Evolutionary conservation across 2,329 filamentous ascomycete genomes (phyloP).

Genomic region (Hansfordia pulvinata): DNA sequence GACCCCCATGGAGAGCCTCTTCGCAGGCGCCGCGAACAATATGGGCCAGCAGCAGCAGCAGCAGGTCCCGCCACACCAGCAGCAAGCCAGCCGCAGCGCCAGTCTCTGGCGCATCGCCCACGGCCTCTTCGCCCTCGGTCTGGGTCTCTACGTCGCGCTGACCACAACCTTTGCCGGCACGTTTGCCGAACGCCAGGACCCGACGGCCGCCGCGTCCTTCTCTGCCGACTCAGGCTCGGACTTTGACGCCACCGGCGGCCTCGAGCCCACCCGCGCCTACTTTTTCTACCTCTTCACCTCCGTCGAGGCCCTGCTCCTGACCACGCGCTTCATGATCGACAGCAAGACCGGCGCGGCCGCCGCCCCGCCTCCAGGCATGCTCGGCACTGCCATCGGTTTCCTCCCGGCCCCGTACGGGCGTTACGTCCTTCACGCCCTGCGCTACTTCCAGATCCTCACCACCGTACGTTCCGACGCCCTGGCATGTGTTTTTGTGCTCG

Average conservation of each 20-base stretch:
- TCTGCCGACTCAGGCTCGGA: too few relatives aligned
- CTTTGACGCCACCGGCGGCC: slow-evolving; percentile 8
- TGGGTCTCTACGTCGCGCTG: slow-evolving; percentile 58
- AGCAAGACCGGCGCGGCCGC: too few relatives aligned
- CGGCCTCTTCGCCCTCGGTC: slow-evolving; percentile 53
- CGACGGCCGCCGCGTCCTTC: slow-evolving; percentile 21
- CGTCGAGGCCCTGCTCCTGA: slow-evolving; percentile 59
- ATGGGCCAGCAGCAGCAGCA: slow-evolving; percentile 17
- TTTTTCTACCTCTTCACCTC: slow-evolving; percentile 78
- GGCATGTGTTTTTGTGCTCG: slow-evolving; percentile 64
- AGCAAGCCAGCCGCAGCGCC: slow-evolving; percentile 17
- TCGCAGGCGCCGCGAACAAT: slow-evolving; percentile 11
- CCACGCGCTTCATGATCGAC: slow-evolving; percentile 57
- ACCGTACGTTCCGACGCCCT: slow-evolving; percentile 63
- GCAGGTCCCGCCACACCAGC: slow-evolving; percentile 12
- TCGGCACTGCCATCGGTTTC: slow-evolving; percentile 50
- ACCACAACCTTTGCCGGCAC: slow-evolving; percentile 57
- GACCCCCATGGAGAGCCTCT: slow-evolving; percentile 12
- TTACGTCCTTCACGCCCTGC: slow-evolving; percentile 45
- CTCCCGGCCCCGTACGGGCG: slow-evolving; percentile 51
- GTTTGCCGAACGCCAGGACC: slow-evolving; percentile 40
- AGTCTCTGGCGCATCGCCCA: slow-evolving; percentile 62
- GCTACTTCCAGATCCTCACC: slow-evolving; percentile 58
- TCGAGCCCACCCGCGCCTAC: slow-evolving; percentile 26
- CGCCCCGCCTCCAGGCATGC: slow-evolving; percentile 42